phyloP scores from a whole-genome alignment of 2,329 filamentous ascomycete species.

The Colletotrichum costaricense region DNA sequence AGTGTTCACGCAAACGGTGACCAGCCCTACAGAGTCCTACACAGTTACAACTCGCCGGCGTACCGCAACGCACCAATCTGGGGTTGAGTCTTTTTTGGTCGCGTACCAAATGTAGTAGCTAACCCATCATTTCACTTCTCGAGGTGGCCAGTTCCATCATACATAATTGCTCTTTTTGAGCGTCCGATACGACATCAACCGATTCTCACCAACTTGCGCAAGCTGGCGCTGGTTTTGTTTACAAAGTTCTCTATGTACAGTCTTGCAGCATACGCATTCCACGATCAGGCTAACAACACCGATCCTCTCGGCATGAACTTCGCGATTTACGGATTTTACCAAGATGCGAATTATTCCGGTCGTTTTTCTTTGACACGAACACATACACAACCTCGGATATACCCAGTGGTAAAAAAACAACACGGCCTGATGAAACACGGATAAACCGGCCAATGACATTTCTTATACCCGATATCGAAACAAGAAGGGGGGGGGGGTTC shows the following conservation, averaged over 20 bases:
- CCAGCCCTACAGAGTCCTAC: constrained; percentile 62
- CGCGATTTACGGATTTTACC: background rate
- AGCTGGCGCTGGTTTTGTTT: constrained; percentile 1
- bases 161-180: background rate
- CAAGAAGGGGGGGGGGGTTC: background rate
- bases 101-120: background rate
- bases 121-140: constrained; percentile 27
- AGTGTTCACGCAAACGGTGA: constrained; percentile 36
- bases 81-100: constrained; percentile 48
- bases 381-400: constrained; percentile 25
- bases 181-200: constrained; percentile 19
- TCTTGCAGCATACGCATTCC: background rate
- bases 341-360: background rate
- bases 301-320: background rate
- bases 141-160: constrained; percentile 28
- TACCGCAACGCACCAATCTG: constrained; percentile 67
- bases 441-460: background rate
- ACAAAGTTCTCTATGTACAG: constrained; percentile 20
- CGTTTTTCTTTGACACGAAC: background rate
- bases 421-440: constrained; percentile 19
- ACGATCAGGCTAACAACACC: background rate
- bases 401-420: constrained; percentile 6
- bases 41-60: constrained; percentile 69
- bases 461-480: constrained; percentile 15
- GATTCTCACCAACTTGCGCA: background rate